phyloP scores from a whole-genome alignment of 106 monocot genomes.

The Alisma plantagoaquatica region DNA sequence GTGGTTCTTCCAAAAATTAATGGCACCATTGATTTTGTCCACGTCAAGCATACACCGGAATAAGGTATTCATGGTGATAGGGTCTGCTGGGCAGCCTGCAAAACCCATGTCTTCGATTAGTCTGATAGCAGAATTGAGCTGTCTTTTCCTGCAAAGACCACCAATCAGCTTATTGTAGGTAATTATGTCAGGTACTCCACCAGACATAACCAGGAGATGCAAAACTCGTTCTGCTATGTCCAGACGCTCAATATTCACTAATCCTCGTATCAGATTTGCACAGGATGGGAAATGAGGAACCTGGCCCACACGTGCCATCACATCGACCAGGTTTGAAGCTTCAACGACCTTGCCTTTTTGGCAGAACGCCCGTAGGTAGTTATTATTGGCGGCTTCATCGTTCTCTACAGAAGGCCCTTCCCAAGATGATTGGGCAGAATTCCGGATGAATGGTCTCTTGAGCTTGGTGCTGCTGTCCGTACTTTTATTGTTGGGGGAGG shows the following conservation, averaged over 20 bases:
- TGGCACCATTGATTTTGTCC: constrained; percentile 34
- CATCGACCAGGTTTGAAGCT: constrained; percentile 49
- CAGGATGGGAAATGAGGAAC: constrained; percentile 50
- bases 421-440: neutral
- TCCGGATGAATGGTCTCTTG: too few relatives aligned
- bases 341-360: constrained; percentile 46
- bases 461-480: too few relatives aligned
- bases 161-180: constrained; percentile 74
- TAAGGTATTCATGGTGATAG: constrained; percentile 61
- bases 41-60: constrained; percentile 42
- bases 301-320: constrained; percentile 64
- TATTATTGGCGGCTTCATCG: constrained; percentile 40
- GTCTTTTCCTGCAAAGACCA: constrained; percentile 33
- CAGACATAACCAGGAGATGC: constrained; percentile 49
- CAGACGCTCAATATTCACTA: constrained; percentile 22
- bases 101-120: neutral
- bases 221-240: constrained; percentile 40
- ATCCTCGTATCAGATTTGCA: constrained; percentile 47
- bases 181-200: constrained; percentile 57
- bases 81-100: constrained; percentile 5
- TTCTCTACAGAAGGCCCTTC: constrained; percentile 35
- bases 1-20: constrained; percentile 56
- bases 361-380: constrained; percentile 26
- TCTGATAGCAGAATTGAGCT: neutral
- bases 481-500: too few relatives aligned